These are phyloP conservation scores for Penicillium tannophilum DNA, from an alignment of 495 filamentous ascomycete species.

Conservation along the genomic window DNA sequence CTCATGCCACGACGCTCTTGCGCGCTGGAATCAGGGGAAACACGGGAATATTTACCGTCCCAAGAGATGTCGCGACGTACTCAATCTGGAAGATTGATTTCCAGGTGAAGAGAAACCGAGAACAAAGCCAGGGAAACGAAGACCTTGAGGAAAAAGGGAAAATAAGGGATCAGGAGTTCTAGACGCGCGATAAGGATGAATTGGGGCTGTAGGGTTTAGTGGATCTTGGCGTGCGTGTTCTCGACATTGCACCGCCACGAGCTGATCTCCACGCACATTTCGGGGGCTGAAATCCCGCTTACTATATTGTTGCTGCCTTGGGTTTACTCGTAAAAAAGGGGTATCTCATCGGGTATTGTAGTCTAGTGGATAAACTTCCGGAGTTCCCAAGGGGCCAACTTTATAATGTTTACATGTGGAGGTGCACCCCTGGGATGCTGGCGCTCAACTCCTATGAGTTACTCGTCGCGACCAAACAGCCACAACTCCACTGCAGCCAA, in stretches of 20 bases:
- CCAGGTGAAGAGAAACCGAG: background rate
- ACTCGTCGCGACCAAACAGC: too few relatives aligned
- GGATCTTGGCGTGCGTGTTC: conserved; percentile 17
- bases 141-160: conserved; percentile 1
- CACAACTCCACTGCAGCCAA: too few relatives aligned
- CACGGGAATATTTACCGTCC: background rate
- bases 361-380: too few relatives aligned
- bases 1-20: conserved; percentile 5
- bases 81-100: background rate
- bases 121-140: background rate
- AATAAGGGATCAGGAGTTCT: conserved; percentile 13
- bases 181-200: conserved; percentile 24
- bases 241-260: conserved; percentile 21
- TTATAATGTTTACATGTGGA: too few relatives aligned
- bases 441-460: too few relatives aligned
- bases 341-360: too few relatives aligned
- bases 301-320: background rate
- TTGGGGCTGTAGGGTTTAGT: conserved; percentile 27
- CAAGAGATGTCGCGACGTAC: background rate
- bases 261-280: conserved; percentile 8
- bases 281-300: background rate
- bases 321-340: too few relatives aligned
- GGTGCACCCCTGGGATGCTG: too few relatives aligned
- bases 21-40: conserved; percentile 2
- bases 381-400: too few relatives aligned